phyloP scores from a whole-genome alignment of 805 yeast species.

The Candida sphagnicola region DNA sequence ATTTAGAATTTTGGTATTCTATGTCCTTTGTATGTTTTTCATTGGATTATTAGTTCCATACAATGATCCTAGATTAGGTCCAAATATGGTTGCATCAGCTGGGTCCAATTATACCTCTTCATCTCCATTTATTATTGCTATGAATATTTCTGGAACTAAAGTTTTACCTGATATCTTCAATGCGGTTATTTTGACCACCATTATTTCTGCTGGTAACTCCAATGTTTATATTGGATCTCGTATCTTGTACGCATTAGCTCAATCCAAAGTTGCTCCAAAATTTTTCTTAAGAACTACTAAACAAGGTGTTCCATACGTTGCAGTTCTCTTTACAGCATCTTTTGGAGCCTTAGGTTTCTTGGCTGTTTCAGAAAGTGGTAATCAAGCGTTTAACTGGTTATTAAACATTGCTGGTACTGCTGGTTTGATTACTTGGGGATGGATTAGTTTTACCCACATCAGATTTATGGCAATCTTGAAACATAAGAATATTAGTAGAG shows the following conservation, averaged over 20 bases:
- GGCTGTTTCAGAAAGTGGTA: constrained; percentile 49
- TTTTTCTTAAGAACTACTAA: constrained; percentile 46
- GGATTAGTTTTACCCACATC: constrained; percentile 60
- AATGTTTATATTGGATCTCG: constrained; percentile 71
- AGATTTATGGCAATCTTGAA: constrained; percentile 67
- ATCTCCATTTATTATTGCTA: constrained; percentile 74
- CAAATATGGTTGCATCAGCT: constrained; percentile 27
- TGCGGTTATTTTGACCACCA: constrained; percentile 62
- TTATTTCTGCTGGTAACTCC: constrained; percentile 78
- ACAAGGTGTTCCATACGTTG: constrained; percentile 58
- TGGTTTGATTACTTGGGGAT: constrained; percentile 71
- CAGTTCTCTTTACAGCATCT: constrained; percentile 53
- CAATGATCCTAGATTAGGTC: constrained; percentile 53
- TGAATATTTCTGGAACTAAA: constrained; percentile 61
- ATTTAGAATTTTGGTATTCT: constrained; percentile 61
- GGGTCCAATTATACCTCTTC: constrained; percentile 38
- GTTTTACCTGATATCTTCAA: constrained; percentile 68
- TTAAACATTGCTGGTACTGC: constrained; percentile 74
- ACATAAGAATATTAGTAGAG: constrained; percentile 61
- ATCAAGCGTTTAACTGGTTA: constrained; percentile 66
- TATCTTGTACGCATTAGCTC: constrained; percentile 62
- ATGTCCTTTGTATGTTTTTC: constrained; percentile 61
- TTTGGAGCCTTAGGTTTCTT: constrained; percentile 66
- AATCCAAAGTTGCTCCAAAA: constrained; percentile 53
- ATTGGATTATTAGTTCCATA: constrained; percentile 69